A percentile compares a stretch with the other conserved stretches of the same genome.
phyloP scores from a whole-genome alignment of 495 filamentous ascomycete genomes.

The Aspergillus bertholletiae region DNA sequence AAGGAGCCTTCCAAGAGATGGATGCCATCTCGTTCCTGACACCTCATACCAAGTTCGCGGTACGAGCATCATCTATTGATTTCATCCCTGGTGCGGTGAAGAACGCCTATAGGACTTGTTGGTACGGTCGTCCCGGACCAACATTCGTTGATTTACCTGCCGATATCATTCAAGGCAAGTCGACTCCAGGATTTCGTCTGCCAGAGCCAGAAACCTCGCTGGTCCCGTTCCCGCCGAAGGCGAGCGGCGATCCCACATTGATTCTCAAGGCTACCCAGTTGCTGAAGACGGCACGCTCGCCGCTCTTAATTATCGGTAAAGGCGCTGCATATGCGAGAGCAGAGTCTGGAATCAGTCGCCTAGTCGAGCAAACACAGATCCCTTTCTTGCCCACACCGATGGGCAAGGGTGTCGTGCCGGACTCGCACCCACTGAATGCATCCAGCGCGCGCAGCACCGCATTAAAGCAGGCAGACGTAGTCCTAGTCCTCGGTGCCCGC shows the following conservation, averaged over 20 bases:
- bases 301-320: constrained; percentile 59
- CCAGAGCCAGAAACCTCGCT: constrained; percentile 14
- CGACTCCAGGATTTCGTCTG: constrained; percentile 10
- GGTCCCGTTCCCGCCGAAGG: constrained; percentile 38
- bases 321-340: constrained; percentile 58
- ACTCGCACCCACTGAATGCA: constrained; percentile 52
- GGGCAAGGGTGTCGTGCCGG: constrained; percentile 60
- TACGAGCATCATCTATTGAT: constrained; percentile 47
- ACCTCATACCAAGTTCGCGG: constrained; percentile 56
- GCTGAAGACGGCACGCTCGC: constrained; percentile 48
- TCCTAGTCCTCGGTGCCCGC: constrained; percentile 56
- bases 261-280: constrained; percentile 45
- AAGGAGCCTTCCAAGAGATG: constrained; percentile 61
- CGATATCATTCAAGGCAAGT: constrained; percentile 52
- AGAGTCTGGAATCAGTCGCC: constrained; percentile 40
- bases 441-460: constrained; percentile 57
- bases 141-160: constrained; percentile 61
- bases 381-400: constrained; percentile 63
- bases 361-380: constrained; percentile 50
- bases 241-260: constrained; percentile 38
- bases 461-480: constrained; percentile 55
- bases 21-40: constrained; percentile 56
- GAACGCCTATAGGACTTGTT: constrained; percentile 53
- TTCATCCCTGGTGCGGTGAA: constrained; percentile 48
- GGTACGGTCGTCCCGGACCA: constrained; percentile 57